phyloP scores from a whole-genome alignment of 495 filamentous ascomycete species.

The Daldinia caldariorum region DNA sequence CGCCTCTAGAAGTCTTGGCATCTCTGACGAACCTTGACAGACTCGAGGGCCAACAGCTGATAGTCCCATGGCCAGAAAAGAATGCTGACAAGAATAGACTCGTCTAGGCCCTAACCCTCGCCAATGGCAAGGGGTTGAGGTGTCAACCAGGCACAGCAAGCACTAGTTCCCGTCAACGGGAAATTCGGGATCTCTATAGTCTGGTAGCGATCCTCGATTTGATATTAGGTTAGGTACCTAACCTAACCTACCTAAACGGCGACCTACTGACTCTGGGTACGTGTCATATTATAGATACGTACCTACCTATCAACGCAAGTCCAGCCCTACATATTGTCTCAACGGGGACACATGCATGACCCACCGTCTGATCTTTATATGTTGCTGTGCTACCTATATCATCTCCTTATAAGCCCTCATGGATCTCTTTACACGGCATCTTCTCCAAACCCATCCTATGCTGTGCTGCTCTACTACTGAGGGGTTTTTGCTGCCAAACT shows the following conservation, averaged over 20 bases:
- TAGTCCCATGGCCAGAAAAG: slow-evolving; percentile 17
- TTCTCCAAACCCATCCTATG: slow-evolving; percentile 9
- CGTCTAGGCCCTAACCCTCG: slow-evolving; percentile 27
- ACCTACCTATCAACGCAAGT: slow-evolving; percentile 19
- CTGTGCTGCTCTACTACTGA: slow-evolving; percentile 9
- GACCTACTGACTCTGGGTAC: slow-evolving; percentile 18
- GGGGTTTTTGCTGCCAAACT: neutral
- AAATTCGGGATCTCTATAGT: slow-evolving; percentile 29
- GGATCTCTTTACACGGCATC: slow-evolving; percentile 13
- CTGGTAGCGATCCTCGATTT: slow-evolving; percentile 29
- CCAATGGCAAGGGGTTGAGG: slow-evolving; percentile 6
- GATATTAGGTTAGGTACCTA: no score
- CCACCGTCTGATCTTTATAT: slow-evolving; percentile 22
- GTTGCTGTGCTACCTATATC: slow-evolving; percentile 16
- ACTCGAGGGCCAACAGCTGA: slow-evolving; percentile 10
- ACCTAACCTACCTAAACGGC: slow-evolving; percentile 10
- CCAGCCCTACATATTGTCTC: slow-evolving; percentile 32
- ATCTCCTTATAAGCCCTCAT: slow-evolving; percentile 13
- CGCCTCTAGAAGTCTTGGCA: slow-evolving; percentile 35
- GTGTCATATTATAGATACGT: slow-evolving; percentile 38
- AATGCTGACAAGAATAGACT: slow-evolving; percentile 27
- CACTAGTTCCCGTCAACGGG: slow-evolving; percentile 8
- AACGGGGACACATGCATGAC: slow-evolving; percentile 4
- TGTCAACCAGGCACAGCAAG: slow-evolving; percentile 11
- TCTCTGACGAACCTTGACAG: slow-evolving; percentile 20